A percentile compares a stretch with the other conserved stretches of the same genome.
These are phyloP conservation scores for Corchorus capsularis DNA, from an alignment of 345 rosid species.

Conservation along the genomic window DNA sequence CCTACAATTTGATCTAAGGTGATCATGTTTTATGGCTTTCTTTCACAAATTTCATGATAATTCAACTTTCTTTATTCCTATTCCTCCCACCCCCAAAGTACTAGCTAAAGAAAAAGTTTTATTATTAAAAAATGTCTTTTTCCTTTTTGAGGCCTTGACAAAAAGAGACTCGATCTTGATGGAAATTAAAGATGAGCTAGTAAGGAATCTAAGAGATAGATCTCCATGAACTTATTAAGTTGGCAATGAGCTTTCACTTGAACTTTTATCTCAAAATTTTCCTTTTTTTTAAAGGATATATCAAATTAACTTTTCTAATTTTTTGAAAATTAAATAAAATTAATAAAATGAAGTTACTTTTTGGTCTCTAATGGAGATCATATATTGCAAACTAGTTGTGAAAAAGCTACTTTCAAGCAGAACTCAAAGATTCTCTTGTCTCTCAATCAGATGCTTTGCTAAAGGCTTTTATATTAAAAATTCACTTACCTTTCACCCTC, in stretches of 20 bases:
- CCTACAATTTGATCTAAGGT: too few species aligned
- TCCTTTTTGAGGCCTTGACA: too few species aligned
- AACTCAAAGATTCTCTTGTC: slow-evolving; percentile 18
- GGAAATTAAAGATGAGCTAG: too few species aligned
- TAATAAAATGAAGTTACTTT: background rate
- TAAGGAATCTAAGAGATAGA: too few species aligned
- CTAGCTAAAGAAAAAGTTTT: too few species aligned
- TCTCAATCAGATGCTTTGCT: background rate
- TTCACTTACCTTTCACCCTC: background rate
- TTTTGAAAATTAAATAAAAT: background rate
- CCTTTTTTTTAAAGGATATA: background rate
- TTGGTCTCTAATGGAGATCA: background rate
- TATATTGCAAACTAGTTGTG: slow-evolving; percentile 13
- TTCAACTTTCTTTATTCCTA: too few species aligned
- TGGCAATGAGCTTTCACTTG: slow-evolving; percentile 17
- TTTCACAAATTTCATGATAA: too few species aligned
- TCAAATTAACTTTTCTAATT: background rate
- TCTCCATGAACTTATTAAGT: background rate
- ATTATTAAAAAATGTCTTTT: too few species aligned
- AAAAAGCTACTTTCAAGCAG: slow-evolving; percentile 20
- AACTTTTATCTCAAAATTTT: background rate
- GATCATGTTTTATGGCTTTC: too few species aligned
- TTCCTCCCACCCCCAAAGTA: too few species aligned
- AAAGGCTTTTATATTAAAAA: background rate
- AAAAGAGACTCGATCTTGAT: too few species aligned